These are phyloP conservation scores for Candida sp. DNA, from an alignment of 1,139 yeast species.

Conservation along the genomic window DNA sequence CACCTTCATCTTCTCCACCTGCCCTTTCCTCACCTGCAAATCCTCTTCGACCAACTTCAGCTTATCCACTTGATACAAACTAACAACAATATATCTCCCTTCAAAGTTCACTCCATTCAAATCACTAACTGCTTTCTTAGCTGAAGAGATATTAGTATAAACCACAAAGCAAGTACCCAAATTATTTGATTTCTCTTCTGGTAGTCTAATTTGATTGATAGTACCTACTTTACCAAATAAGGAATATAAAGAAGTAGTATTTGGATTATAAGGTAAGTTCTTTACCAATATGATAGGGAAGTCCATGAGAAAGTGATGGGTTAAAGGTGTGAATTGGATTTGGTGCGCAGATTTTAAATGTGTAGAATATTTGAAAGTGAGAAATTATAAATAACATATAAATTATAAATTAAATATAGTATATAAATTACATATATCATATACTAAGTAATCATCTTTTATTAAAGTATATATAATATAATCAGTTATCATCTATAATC, in stretches of 20 bases:
- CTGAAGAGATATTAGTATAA: constrained; percentile 46
- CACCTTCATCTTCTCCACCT: constrained; percentile 6
- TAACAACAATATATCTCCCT: constrained; percentile 57
- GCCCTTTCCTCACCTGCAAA: constrained; percentile 15
- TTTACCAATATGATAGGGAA: constrained; percentile 55
- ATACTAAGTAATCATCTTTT: too few relatives aligned
- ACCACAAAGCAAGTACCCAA: constrained; percentile 58
- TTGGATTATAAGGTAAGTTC: constrained; percentile 54
- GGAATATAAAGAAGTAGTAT: constrained; percentile 46
- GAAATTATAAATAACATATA: too few relatives aligned
- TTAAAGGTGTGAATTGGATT: too few relatives aligned
- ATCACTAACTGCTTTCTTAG: constrained; percentile 49
- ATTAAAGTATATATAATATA: too few relatives aligned
- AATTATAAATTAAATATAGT: too few relatives aligned
- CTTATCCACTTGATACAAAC: constrained; percentile 41
- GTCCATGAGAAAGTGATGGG: constrained; percentile 7
- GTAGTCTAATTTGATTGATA: constrained; percentile 52
- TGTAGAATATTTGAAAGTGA: too few relatives aligned
- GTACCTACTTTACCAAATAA: constrained; percentile 58
- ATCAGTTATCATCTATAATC: too few relatives aligned
- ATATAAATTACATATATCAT: too few relatives aligned
- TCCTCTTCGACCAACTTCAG: constrained; percentile 20
- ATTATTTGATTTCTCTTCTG: constrained; percentile 26
- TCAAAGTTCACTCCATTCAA: constrained; percentile 60
- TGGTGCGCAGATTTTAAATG: too few relatives aligned